Percentiles rank a stretch among this genome's conserved stretches.
phyloP scores from a whole-genome alignment of 768 basidiomycete species.

The Lactarius trivialis region DNA sequence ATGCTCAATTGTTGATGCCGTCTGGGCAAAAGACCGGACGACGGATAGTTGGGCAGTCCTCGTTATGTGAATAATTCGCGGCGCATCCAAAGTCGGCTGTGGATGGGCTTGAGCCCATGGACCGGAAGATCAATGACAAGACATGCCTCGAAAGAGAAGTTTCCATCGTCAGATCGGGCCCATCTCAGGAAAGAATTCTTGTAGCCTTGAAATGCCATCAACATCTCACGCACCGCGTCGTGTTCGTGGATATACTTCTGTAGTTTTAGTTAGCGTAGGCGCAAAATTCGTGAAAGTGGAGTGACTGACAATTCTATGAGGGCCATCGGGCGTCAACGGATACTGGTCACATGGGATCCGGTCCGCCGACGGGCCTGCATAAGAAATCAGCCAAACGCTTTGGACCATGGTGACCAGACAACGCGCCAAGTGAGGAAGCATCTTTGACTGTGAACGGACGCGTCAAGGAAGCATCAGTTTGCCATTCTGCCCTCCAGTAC shows the following conservation, averaged over 20 bases:
- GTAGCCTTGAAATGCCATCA: conserved; percentile 70
- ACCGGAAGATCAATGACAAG: conserved; percentile 11
- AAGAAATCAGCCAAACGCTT: background rate
- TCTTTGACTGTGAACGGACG: conserved; percentile 57
- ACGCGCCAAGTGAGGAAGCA: conserved; percentile 64
- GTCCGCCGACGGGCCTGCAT: conserved; percentile 41
- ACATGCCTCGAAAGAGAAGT: conserved; percentile 29
- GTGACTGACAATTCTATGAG: conserved; percentile 5
- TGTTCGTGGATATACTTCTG: conserved; percentile 70
- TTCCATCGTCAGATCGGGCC: conserved; percentile 25
- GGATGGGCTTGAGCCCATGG: background rate
- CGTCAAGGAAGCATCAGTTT: conserved; percentile 37
- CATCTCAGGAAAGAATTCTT: conserved; percentile 49
- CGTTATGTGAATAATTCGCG: conserved; percentile 63
- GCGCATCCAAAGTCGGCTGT: conserved; percentile 46
- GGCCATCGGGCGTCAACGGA: background rate
- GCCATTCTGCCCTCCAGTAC: conserved; percentile 72
- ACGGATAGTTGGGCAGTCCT: conserved; percentile 60
- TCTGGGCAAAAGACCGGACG: conserved; percentile 48
- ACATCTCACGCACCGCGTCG: conserved; percentile 69
- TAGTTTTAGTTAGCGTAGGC: background rate
- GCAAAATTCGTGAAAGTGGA: conserved; percentile 18
- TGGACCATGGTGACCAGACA: background rate
- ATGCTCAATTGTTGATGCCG: conserved; percentile 53
- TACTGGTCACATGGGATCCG: conserved; percentile 35